A percentile compares a stretch with the other conserved stretches of the same genome.
phyloP scores from a whole-genome alignment of 805 yeast species.

The Pichia paraexigua region DNA sequence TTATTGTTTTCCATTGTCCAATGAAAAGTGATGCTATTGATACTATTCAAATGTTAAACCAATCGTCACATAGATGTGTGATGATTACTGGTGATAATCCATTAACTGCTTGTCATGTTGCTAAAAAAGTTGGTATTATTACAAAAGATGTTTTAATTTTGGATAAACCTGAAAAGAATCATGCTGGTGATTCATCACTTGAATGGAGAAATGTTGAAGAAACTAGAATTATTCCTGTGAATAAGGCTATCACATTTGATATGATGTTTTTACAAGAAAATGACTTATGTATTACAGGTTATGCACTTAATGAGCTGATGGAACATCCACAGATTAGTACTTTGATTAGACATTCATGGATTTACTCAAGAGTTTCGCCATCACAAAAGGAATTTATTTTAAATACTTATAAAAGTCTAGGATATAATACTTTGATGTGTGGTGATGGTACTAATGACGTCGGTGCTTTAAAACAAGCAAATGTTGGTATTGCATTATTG shows the following conservation, averaged over 20 bases:
- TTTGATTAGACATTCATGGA: conserved; percentile 86
- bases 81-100: conserved; percentile 99
- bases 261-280: conserved; percentile 48
- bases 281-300: conserved; percentile 91
- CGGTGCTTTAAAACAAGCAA: conserved; percentile 98
- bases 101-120: conserved; percentile 95
- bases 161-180: conserved; percentile 68
- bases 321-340: conserved; percentile 63
- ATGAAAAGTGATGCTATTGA: conserved; percentile 88
- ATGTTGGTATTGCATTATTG: conserved; percentile 94
- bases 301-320: conserved; percentile 64
- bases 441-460: conserved; percentile 99
- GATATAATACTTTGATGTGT: conserved; percentile 94
- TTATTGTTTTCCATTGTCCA: conserved; percentile 95
- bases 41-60: conserved; percentile 85
- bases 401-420: conserved; percentile 73
- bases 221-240: conserved; percentile 58
- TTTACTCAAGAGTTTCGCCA: conserved; percentile 96
- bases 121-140: conserved; percentile 83
- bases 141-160: conserved; percentile 77
- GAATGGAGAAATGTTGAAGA: conserved; percentile 85
- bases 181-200: conserved; percentile 45
- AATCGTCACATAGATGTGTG: conserved; percentile 88
- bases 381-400: conserved; percentile 88
- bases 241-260: conserved; percentile 50